Percentiles rank a stretch among this genome's conserved stretches.
These are phyloP conservation scores for Magnusiomyces paraingens DNA, from an alignment of 1,139 yeast species.

Conservation along the genomic window DNA sequence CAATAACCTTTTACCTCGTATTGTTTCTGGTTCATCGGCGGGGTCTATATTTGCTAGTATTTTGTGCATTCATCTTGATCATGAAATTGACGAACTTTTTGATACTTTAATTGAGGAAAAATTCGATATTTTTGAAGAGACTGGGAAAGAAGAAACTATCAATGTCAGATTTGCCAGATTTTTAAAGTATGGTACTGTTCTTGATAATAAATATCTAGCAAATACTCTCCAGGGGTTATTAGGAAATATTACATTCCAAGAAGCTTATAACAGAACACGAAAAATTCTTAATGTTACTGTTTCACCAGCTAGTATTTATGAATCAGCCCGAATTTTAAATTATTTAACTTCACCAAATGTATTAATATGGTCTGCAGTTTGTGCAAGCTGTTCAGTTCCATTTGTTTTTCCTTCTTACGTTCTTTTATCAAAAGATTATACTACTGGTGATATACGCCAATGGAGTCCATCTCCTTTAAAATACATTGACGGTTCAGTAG, in stretches of 20 bases:
- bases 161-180: conserved; percentile 53
- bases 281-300: conserved; percentile 81
- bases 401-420: conserved; percentile 84
- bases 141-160: conserved; percentile 43
- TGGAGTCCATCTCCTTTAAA: conserved; percentile 83
- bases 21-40: conserved; percentile 93
- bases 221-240: conserved; percentile 69
- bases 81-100: conserved; percentile 57
- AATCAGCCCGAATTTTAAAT: conserved; percentile 71
- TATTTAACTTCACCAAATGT: conserved; percentile 94
- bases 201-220: conserved; percentile 67
- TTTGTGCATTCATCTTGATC: conserved; percentile 71
- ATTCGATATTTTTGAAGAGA: conserved; percentile 65
- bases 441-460: conserved; percentile 55
- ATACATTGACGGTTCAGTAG: conserved; percentile 94
- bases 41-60: conserved; percentile 94
- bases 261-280: conserved; percentile 81
- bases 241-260: conserved; percentile 94
- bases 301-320: conserved; percentile 55
- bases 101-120: conserved; percentile 41
- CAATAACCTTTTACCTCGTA: conserved; percentile 69
- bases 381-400: conserved; percentile 94
- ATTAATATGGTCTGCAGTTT: conserved; percentile 88
- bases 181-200: conserved; percentile 78
- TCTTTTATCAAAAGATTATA: conserved; percentile 73